Base-by-base conservation (phyloP, 2,329 filamentous ascomycete genomes). In the Colletotrichum chlorophyti region DNA sequence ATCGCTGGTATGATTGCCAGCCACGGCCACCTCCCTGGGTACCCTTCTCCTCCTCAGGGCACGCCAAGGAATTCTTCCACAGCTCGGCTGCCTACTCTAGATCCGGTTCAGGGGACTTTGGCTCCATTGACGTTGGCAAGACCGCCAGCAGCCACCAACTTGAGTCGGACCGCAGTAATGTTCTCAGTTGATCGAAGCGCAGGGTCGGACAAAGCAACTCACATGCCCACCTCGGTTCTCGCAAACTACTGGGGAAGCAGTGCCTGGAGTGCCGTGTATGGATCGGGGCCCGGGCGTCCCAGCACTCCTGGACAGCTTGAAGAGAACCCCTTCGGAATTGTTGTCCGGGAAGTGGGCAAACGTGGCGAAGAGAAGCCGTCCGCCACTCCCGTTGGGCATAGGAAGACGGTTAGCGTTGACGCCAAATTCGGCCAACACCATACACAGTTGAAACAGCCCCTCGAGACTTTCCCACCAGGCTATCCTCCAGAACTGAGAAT, bases 191-290 rank as follows among this genome's bases (percentile, higher is more conserved):
- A 97, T 68, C 84, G 89, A 60, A 86, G 86, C 2, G 79, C 92
- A 54, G 83, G 83, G 3, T 73, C 86, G 15, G 86, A 87, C n/a
- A 84, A 80, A 42, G 82, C 82, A n/a, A 85, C 89, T 37, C 84
- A 84, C 19, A 86, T 97, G 74, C 91, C 93, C 1, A 91, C 90
- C 46, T 92, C 91, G 12, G 87, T 97, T 61, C 85, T 97, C 79
- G 93, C 93, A 27, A 98, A 98, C 70, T 84, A 96, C 53, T 98
- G 94, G 94, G 94, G 94, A 46, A 96, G 88, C 67, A 90, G 87
- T 54, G 88, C 93, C 42, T 97, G 93, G 91, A 74, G 70, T 38
- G 66, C 70, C 1, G 66, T 72, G 29, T 74, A 74, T 53, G 65
- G 65, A 8, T 63, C 68, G 9, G 60, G 63, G 9, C 65, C 66